Conservation (phyloP, 768 basidiomycete genomes). For the Naganishia friedmannii region DNA sequence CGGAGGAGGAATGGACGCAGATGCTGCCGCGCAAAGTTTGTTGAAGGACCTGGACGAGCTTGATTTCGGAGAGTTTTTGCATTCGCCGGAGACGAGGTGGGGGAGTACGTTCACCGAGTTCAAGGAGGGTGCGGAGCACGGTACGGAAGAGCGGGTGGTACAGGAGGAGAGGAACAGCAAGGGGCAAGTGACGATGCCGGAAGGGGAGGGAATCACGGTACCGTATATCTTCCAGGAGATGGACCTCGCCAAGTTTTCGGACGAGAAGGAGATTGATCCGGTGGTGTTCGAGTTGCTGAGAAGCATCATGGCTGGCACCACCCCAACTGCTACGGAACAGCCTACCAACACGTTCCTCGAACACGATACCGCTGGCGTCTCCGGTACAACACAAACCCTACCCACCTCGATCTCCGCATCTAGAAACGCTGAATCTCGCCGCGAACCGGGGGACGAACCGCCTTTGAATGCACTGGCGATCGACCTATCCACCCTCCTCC, state of each 20-base stretch:
- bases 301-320: not conserved
- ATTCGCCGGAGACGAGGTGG: not conserved
- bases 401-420: not conserved
- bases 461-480: not conserved
- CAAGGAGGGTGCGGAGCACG: not conserved
- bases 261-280: slow-evolving; percentile 16
- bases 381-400: not conserved
- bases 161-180: not conserved
- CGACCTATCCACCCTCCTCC: slow-evolving; percentile 13
- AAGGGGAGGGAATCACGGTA: not conserved
- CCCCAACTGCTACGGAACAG: not conserved
- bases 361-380: not conserved
- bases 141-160: not conserved
- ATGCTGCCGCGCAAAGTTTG: not conserved
- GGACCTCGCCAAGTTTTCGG: not conserved
- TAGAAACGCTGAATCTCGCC: not conserved
- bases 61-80: slow-evolving; percentile 12
- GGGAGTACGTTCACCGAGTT: not conserved
- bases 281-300: slow-evolving; percentile 4
- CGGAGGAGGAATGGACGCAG: not conserved
- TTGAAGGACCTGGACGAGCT: slow-evolving; percentile 19
- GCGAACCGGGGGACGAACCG: not conserved
- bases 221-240: slow-evolving; percentile 4
- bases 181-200: not conserved
- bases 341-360: not conserved